Conservation (phyloP, 2,329 filamentous ascomycete genomes). For the Alternaria infectoria region DNA sequence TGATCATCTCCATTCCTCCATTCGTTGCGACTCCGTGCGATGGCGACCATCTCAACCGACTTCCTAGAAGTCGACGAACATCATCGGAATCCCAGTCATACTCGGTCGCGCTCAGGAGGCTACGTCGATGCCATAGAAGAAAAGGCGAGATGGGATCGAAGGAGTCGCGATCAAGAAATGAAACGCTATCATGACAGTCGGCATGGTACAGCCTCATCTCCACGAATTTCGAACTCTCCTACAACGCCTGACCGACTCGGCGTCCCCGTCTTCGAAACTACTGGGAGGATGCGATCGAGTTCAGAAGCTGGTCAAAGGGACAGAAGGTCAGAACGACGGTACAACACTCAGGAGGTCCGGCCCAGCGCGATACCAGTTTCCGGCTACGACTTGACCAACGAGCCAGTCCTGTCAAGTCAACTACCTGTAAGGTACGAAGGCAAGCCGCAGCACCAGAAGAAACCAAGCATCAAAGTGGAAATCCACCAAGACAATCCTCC, state of each 20-base stretch:
- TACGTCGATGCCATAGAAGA: slow-evolving; percentile 34
- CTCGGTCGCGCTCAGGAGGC: slow-evolving; percentile 32
- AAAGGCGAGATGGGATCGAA: slow-evolving; percentile 21
- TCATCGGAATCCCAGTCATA: slow-evolving; percentile 5
- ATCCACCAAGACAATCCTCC: slow-evolving; percentile 28
- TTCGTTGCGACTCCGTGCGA: background rate
- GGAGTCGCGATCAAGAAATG: slow-evolving; percentile 29
- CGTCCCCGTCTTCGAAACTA: slow-evolving; percentile 26
- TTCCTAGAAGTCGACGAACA: slow-evolving; percentile 19
- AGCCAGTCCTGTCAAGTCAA: slow-evolving; percentile 15
- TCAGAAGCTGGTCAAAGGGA: slow-evolving; percentile 10
- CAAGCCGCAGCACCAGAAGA: slow-evolving; percentile 13
- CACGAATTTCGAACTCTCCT: slow-evolving; percentile 1
- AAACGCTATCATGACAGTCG: slow-evolving; percentile 26
- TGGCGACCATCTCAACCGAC: slow-evolving; percentile 16
- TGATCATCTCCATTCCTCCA: background rate
- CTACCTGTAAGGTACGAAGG: background rate
- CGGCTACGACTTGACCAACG: slow-evolving; percentile 13
- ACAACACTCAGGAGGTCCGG: slow-evolving; percentile 25
- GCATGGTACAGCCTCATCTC: background rate
- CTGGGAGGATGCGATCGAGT: slow-evolving; percentile 15
- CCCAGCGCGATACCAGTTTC: slow-evolving; percentile 8
- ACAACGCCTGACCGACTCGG: slow-evolving; percentile 25
- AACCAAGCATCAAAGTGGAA: slow-evolving; percentile 30
- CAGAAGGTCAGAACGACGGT: slow-evolving; percentile 7